phyloP scores from a whole-genome alignment of 2,329 filamentous ascomycete genomes.

The Diaporthe sp. region DNA sequence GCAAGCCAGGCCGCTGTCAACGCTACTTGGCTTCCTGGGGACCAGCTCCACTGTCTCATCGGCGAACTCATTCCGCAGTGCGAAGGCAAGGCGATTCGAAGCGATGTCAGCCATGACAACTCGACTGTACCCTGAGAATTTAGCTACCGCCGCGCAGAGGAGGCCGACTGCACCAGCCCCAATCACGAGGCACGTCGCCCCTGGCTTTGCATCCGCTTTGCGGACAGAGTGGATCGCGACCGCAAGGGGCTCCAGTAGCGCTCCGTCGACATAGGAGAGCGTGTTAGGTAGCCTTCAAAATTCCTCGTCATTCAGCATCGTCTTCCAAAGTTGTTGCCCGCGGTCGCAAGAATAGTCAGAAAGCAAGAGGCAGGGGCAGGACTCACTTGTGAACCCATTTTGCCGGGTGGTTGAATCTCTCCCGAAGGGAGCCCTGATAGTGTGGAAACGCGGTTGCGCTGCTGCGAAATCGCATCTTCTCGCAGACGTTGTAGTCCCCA shows the following conservation, averaged over 20 bases:
- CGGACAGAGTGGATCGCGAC: slow-evolving; percentile 36
- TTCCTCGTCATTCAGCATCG: background rate
- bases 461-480: slow-evolving; percentile 20
- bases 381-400: slow-evolving; percentile 16
- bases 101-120: slow-evolving; percentile 24
- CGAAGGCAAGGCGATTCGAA: slow-evolving; percentile 5
- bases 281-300: background rate
- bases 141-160: slow-evolving; percentile 12
- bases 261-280: slow-evolving; percentile 30
- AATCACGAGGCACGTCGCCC: background rate
- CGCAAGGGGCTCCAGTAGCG: slow-evolving; percentile 36
- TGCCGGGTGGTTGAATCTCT: slow-evolving; percentile 18
- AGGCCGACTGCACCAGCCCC: slow-evolving; percentile 23
- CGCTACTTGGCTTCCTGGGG: background rate
- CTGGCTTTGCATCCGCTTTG: slow-evolving; percentile 6
- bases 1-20: slow-evolving; percentile 21
- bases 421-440: slow-evolving; percentile 22
- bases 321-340: slow-evolving; percentile 41
- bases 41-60: slow-evolving; percentile 37
- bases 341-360: no score
- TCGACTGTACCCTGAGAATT: background rate
- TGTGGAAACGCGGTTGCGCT: slow-evolving; percentile 20
- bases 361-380: slow-evolving; percentile 37
- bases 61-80: slow-evolving; percentile 34
- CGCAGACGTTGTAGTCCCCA: slow-evolving; percentile 24